Percentiles rank a stretch among this genome's conserved stretches.
These are phyloP conservation scores for Phlebiopsis flavidoalba DNA, from an alignment of 768 basidiomycete genomes.

Conservation along the genomic window DNA sequence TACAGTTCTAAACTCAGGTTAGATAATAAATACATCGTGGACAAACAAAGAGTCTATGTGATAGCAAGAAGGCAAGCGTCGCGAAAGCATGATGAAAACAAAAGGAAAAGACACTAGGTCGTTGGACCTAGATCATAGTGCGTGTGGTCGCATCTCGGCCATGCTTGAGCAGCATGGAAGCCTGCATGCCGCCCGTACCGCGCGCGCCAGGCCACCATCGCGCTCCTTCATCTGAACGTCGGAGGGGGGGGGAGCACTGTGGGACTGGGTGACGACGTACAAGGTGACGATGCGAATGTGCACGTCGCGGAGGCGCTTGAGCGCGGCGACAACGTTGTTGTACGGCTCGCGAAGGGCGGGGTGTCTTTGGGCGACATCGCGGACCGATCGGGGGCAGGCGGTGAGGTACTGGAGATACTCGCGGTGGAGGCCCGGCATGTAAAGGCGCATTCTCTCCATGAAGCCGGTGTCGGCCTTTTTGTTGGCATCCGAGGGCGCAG, in stretches of 20 bases:
- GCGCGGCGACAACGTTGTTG: constrained; percentile 67
- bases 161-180: constrained; percentile 79
- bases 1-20: neutral
- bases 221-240: constrained; percentile 7
- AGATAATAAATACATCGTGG: neutral
- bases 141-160: constrained; percentile 84
- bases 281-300: constrained; percentile 89
- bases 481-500: constrained; percentile 60
- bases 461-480: constrained; percentile 69
- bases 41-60: neutral
- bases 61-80: neutral
- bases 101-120: neutral
- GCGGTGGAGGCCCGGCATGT: constrained; percentile 93
- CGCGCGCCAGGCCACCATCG: constrained; percentile 45
- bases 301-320: constrained; percentile 79
- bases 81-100: neutral
- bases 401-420: constrained; percentile 74
- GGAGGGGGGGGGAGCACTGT: constrained; percentile 51
- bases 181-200: constrained; percentile 88
- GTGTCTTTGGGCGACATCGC: constrained; percentile 52
- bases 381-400: constrained; percentile 52
- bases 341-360: constrained; percentile 68
- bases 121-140: constrained; percentile 38
- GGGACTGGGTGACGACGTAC: constrained; percentile 84
- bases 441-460: constrained; percentile 89